Conservation (phyloP, 1,139 yeast genomes). For the Kurtzmaniella quercitrusa region DNA sequence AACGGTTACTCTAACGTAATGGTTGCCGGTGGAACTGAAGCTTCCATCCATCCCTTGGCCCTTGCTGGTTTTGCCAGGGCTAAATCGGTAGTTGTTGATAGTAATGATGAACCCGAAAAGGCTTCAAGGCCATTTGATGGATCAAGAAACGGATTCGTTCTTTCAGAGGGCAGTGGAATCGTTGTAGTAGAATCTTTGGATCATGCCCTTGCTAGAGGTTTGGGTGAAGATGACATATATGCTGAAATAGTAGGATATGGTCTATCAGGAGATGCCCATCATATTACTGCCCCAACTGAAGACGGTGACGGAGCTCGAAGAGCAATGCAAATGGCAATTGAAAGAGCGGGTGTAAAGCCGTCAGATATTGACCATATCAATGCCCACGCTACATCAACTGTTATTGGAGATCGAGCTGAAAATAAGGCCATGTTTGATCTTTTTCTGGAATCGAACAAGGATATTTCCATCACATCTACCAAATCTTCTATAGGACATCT, state of each 20-base stretch:
- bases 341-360: constrained; percentile 40
- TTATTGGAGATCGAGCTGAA: constrained; percentile 87
- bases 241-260: constrained; percentile 90
- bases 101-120: constrained; percentile 52
- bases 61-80: constrained; percentile 92
- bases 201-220: constrained; percentile 65
- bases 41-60: constrained; percentile 81
- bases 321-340: constrained; percentile 77
- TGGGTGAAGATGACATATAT: constrained; percentile 52
- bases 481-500: constrained; percentile 94
- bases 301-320: constrained; percentile 81
- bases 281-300: constrained; percentile 85
- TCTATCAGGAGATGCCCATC: constrained; percentile 85
- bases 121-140: constrained; percentile 90
- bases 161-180: constrained; percentile 91
- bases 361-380: constrained; percentile 68
- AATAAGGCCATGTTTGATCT: constrained; percentile 64
- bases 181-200: constrained; percentile 71
- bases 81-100: constrained; percentile 66
- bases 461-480: constrained; percentile 64
- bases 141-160: constrained; percentile 78
- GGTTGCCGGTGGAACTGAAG: constrained; percentile 92
- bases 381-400: constrained; percentile 96
- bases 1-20: constrained; percentile 81
- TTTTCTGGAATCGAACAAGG: constrained; percentile 28